phyloP scores from a whole-genome alignment of 1,284 basidiomycete genomes.

The Farysia itapuensis region DNA sequence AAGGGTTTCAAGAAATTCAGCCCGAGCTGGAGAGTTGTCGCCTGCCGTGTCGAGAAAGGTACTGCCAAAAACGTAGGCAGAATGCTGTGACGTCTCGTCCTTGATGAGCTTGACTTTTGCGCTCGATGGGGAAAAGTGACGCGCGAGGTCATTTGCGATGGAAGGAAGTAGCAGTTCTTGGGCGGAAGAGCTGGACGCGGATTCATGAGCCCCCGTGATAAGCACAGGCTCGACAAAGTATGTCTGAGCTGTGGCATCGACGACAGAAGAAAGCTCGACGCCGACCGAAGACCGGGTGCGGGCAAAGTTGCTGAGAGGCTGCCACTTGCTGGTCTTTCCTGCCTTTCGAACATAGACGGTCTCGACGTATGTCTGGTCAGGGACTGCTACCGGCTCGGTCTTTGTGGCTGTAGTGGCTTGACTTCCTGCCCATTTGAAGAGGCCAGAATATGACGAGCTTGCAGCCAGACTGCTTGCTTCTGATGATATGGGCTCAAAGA shows the following conservation, averaged over 20 bases:
- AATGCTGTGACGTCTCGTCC: conserved; percentile 17
- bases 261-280: conserved; percentile 8
- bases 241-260: conserved; percentile 8
- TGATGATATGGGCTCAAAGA: conserved; percentile 57
- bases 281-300: not conserved
- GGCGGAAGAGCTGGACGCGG: conserved; percentile 12
- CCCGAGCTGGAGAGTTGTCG: conserved; percentile 5
- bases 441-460: conserved; percentile 21
- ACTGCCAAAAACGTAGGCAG: conserved; percentile 32
- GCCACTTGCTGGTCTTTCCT: conserved; percentile 25
- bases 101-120: conserved; percentile 5
- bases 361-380: conserved; percentile 6
- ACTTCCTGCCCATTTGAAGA: conserved; percentile 31
- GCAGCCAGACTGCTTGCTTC: conserved; percentile 43
- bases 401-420: conserved; percentile 2
- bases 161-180: conserved; percentile 17
- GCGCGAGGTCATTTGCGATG: conserved; percentile 14
- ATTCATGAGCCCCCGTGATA: conserved; percentile 35
- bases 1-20: conserved; percentile 16
- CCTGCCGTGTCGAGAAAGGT: conserved; percentile 9
- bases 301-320: conserved; percentile 17
- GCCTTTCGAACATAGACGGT: conserved; percentile 34
- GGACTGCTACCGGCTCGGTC: not conserved
- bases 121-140: conserved; percentile 5
- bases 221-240: conserved; percentile 45